Base-by-base conservation (phyloP, 2,329 filamentous ascomycete species). In the Penicillium sp. region DNA sequence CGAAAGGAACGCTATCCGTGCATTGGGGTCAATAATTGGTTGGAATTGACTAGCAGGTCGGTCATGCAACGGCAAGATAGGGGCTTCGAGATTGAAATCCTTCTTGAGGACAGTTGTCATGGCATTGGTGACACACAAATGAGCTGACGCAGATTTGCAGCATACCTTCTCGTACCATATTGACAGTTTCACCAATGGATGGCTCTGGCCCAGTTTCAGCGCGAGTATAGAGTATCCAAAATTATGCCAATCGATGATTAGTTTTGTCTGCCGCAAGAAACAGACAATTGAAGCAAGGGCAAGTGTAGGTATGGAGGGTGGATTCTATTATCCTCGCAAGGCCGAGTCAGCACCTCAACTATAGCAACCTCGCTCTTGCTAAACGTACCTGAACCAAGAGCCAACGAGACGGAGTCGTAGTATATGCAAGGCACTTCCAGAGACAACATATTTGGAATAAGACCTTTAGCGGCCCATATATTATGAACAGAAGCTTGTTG, bases 161-260 rank as follows among this genome's bases (percentile, higher is more conserved):
- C 95, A 81, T 12, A 78, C 67, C 31, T 76, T 80, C 71, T 99
- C 93, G 64, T 96, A 96, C 64, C 78, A 77, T 55, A 83, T 83
- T 19, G 92, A 88, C 8, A 95, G 65, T 25, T 73, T 77, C 8
- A 96, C 89, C n/a, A 96, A 79, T 0, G 86, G 86, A 64, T 95
- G 88, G 5, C 65, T 69, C 2, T 72, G 56, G 0, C 82, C 81
- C 1, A 87, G 73, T 54, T 84, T 85, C 41, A 86, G 70, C 2
- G 80, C 87, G 3, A 99, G 81, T 60, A 99, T 95, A 8, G 89
- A 92, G 78, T 92, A 95, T 59, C 92, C 93, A 70, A 96, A 97
- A 72, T 99, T 99, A 75, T 99, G 93, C 93, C 93, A 99, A 75
- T 99, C 93, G 47, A 97, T 87, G 53, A 97, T 78, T 3, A 99